Base-by-base conservation (phyloP, 1,284 basidiomycete species). In the Ceratorhiza oryzae-sativae region DNA sequence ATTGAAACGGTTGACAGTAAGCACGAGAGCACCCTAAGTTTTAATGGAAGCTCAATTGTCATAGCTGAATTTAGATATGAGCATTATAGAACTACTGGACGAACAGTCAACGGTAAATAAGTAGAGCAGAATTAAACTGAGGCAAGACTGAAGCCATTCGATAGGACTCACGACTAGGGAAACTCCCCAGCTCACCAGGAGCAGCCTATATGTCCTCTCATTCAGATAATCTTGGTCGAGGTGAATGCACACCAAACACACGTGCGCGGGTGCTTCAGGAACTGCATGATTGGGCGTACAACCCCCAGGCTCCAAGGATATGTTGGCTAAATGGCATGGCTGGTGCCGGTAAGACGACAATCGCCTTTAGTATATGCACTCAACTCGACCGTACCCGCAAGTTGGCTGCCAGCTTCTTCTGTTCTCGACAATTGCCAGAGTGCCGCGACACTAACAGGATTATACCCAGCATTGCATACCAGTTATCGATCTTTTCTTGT, bases 381-480 rank as follows among this genome's bases (percentile, higher is more conserved):
- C 55, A 36, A 20, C 49, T 53, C 49, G 49, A 53, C 12, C 49
- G 49, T 3, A 13, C 49, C 49, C 49, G 49, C 9, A 20, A 25
- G 27, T 23, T 61, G 23, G 59, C 39, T 25, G 59, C 59, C 3
- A 61, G 59, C 41, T 61, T 61, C 39, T 61, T 61, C 30, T 61
- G 59, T n/a, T 41, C 36, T 25, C 59, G 59, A 15, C 36, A 30
- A 23, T 18, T 42, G 15, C 36, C 36, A 2, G 41, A 42, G 15
- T 61, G 59, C 18, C 59, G 59, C 27, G 59, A 45, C 27, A 41
- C 46, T 39, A 30, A 30, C 15, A 39, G n/a, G 25, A 61, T 61
- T 25, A 30, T 61, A 45, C 59, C 59, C 8, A 45, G 36, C n/a
- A 61, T 61, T 15, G 59, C 59, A 13, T 61, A 27, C 23, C 59